phyloP scores from a whole-genome alignment of 306 rosid genomes.

The Cucumis cinereus region DNA sequence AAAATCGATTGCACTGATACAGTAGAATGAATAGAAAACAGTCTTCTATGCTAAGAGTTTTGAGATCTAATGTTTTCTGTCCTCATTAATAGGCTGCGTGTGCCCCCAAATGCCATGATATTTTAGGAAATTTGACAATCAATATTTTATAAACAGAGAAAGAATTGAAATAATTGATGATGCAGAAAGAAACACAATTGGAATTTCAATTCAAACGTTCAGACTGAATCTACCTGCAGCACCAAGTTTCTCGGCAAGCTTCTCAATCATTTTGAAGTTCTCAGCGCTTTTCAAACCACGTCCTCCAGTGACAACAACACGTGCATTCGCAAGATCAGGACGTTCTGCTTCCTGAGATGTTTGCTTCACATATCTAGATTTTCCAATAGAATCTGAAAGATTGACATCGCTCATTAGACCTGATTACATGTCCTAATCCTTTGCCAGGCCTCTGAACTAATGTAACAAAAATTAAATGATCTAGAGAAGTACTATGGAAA shows the following conservation, averaged over 20 bases:
- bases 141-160: not conserved
- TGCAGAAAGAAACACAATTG: not conserved
- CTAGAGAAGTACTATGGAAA: not conserved
- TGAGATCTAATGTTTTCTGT: not conserved
- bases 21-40: not conserved
- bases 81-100: not conserved
- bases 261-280: conserved; percentile 87
- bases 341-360: conserved; percentile 58
- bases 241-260: conserved; percentile 77
- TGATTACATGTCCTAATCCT: not conserved
- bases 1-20: not conserved
- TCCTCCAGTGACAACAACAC: conserved; percentile 71
- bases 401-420: not conserved
- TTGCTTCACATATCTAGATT: conserved; percentile 57
- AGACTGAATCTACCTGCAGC: conserved; percentile 54
- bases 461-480: not conserved
- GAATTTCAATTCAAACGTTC: conserved; percentile 4
- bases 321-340: conserved; percentile 93
- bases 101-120: not conserved
- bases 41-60: not conserved
- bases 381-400: conserved; percentile 43
- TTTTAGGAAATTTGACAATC: not conserved
- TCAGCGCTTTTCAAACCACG: conserved; percentile 83
- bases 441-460: not conserved
- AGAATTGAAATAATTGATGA: not conserved